Evolutionary conservation across 140 eudicot genomes (phyloP).

Genomic region (Cichorium intybus): DNA sequence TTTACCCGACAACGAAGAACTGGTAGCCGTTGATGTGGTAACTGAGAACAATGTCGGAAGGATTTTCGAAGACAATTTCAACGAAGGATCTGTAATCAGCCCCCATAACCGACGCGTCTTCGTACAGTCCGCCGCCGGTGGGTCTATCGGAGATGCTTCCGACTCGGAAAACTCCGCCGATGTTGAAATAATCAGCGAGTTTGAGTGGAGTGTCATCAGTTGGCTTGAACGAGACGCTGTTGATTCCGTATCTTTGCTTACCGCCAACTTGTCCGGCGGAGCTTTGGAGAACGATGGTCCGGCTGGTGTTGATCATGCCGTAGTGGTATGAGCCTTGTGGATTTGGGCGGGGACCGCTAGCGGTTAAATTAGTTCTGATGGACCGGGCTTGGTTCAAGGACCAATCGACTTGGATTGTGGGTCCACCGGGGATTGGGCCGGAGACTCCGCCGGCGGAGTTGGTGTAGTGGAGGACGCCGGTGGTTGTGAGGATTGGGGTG

Average conservation of each 20-base stretch:
- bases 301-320: conserved; percentile 69
- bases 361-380: conserved; percentile 89
- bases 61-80: conserved; percentile 80
- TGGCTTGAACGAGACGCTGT: conserved; percentile 77
- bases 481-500: conserved; percentile 55
- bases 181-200: conserved; percentile 85
- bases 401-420: conserved; percentile 82
- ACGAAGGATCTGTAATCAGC: conserved; percentile 69
- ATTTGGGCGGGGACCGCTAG: conserved; percentile 98
- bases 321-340: conserved; percentile 98
- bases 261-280: conserved; percentile 68
- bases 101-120: conserved; percentile 66
- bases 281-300: conserved; percentile 67
- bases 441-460: conserved; percentile 54
- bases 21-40: conserved; percentile 79
- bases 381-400: conserved; percentile 92
- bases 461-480: conserved; percentile 68
- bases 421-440: conserved; percentile 83
- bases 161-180: conserved; percentile 65
- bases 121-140: conserved; percentile 53
- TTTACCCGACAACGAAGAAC: conserved; percentile 87
- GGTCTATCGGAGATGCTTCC: conserved; percentile 71
- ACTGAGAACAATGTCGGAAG: conserved; percentile 58
- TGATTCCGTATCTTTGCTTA: conserved; percentile 83
- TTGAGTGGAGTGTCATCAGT: conserved; percentile 92